A percentile compares a stretch with the other conserved stretches of the same genome.
These are phyloP conservation scores for Castanopsis chinensis DNA, from an alignment of 306 rosid species.

Conservation along the genomic window DNA sequence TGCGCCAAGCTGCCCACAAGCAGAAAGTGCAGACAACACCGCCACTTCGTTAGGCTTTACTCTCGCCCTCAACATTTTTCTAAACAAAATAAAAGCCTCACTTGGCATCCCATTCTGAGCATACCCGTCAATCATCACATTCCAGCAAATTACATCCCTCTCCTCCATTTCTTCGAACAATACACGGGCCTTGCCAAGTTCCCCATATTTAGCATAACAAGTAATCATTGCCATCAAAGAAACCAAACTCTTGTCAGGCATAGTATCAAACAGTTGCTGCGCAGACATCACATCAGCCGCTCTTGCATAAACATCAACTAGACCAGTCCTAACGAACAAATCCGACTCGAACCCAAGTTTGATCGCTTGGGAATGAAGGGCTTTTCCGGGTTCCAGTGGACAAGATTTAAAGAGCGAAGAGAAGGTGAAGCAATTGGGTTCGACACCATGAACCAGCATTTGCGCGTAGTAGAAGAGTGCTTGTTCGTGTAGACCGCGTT, in stretches of 20 bases:
- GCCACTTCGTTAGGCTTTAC: slow-evolving; percentile 66
- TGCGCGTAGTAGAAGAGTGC: slow-evolving; percentile 51
- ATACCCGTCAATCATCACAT: slow-evolving; percentile 80
- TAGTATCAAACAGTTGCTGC: slow-evolving; percentile 53
- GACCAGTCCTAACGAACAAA: slow-evolving; percentile 54
- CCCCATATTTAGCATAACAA: slow-evolving; percentile 57
- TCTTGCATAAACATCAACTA: slow-evolving; percentile 58
- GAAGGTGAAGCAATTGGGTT: slow-evolving; percentile 71
- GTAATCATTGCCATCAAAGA: slow-evolving; percentile 66
- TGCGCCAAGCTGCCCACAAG: slow-evolving; percentile 82
- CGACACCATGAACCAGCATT: slow-evolving; percentile 50
- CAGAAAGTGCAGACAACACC: slow-evolving; percentile 58
- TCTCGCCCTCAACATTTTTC: slow-evolving; percentile 53
- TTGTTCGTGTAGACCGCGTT: slow-evolving; percentile 35
- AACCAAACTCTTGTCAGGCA: slow-evolving; percentile 67
- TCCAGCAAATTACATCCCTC: slow-evolving; percentile 77
- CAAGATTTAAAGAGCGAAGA: slow-evolving; percentile 55
- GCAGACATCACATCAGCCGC: slow-evolving; percentile 58
- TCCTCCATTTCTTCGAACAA: slow-evolving; percentile 54
- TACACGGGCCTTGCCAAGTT: slow-evolving; percentile 48
- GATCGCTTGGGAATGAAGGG: slow-evolving; percentile 53
- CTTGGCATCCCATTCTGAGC: slow-evolving; percentile 63
- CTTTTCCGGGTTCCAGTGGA: slow-evolving; percentile 32
- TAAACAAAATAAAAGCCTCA: slow-evolving; percentile 57
- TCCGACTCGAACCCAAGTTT: slow-evolving; percentile 45